A percentile compares a stretch with the other conserved stretches of the same genome.
Conservation (phyloP, 345 rosid genomes). For the Streptanthus diversifolius region DNA sequence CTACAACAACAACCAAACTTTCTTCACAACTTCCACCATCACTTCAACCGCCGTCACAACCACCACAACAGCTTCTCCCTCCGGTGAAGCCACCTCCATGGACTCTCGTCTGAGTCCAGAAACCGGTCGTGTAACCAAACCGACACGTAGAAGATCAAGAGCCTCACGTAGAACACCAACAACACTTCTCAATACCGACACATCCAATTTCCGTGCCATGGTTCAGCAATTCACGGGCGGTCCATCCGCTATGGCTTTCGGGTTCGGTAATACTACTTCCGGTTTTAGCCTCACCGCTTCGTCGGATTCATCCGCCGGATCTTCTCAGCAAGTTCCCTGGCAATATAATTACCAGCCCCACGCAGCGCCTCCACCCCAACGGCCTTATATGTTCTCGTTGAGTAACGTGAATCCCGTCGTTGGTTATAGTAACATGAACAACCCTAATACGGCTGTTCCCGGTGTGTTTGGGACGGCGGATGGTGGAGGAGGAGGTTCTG, state of each 20-base stretch:
- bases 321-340: slow-evolving; percentile 34
- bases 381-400: slow-evolving; percentile 34
- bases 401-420: slow-evolving; percentile 23
- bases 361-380: slow-evolving; percentile 10
- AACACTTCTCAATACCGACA: slow-evolving; percentile 87
- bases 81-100: slow-evolving; percentile 19
- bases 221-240: slow-evolving; percentile 96
- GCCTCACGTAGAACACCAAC: slow-evolving; percentile 97
- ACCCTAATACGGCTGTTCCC: slow-evolving; percentile 18
- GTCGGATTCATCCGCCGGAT: slow-evolving; percentile 25
- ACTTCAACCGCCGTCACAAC: slow-evolving; percentile 37
- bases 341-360: slow-evolving; percentile 23
- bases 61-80: slow-evolving; percentile 13
- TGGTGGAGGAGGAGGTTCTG: slow-evolving; percentile 28
- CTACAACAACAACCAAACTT: slow-evolving; percentile 48
- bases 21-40: slow-evolving; percentile 32
- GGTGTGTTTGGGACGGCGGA: slow-evolving; percentile 21
- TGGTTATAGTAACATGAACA: slow-evolving; percentile 24
- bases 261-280: slow-evolving; percentile 32
- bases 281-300: slow-evolving; percentile 34
- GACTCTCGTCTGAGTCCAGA: slow-evolving; percentile 54
- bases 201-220: slow-evolving; percentile 89
- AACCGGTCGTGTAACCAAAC: slow-evolving; percentile 68
- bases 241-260: slow-evolving; percentile 58
- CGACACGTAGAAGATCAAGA: slow-evolving; percentile 76